Conservation (phyloP, 2,329 filamentous ascomycete genomes). For the Botrytis pseudocinerea region DNA sequence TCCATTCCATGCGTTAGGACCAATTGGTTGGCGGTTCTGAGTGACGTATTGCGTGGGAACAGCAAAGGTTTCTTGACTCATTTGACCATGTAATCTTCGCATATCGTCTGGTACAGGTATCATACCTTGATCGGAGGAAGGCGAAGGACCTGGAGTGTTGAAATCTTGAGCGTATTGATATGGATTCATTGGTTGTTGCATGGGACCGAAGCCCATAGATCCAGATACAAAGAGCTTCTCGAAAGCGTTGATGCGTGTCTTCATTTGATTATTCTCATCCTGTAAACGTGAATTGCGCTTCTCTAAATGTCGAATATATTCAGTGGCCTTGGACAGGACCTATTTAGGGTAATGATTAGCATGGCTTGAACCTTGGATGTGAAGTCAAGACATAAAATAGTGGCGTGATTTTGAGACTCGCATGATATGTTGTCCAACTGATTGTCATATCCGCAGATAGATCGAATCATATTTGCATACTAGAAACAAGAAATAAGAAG, state of each 20-base stretch:
- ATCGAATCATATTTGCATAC: conserved; percentile 7
- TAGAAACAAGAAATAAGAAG: background rate
- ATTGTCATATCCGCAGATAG: conserved; percentile 6
- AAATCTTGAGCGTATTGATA: conserved; percentile 39
- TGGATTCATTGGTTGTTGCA: conserved; percentile 49
- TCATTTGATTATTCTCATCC: conserved; percentile 79
- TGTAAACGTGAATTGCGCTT: conserved; percentile 81
- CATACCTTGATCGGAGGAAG: conserved; percentile 53
- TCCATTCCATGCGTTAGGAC: conserved; percentile 56
- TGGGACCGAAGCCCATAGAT: conserved; percentile 61
- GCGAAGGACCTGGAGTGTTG: conserved; percentile 36
- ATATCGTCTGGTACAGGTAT: conserved; percentile 67
- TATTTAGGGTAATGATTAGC: conserved; percentile 26
- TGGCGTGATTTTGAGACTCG: conserved; percentile 24
- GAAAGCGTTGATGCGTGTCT: conserved; percentile 72
- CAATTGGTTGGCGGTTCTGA: conserved; percentile 54
- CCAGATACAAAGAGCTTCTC: conserved; percentile 78
- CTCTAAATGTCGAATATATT: conserved; percentile 92
- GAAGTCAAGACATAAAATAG: background rate
- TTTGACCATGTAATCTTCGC: conserved; percentile 43
- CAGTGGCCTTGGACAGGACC: conserved; percentile 87
- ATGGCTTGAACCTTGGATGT: background rate
- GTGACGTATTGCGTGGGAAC: conserved; percentile 46
- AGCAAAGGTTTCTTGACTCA: conserved; percentile 39
- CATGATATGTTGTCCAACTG: conserved; percentile 17